phyloP scores from a whole-genome alignment of 305 asterid species.

The Fraxinus nigra region DNA sequence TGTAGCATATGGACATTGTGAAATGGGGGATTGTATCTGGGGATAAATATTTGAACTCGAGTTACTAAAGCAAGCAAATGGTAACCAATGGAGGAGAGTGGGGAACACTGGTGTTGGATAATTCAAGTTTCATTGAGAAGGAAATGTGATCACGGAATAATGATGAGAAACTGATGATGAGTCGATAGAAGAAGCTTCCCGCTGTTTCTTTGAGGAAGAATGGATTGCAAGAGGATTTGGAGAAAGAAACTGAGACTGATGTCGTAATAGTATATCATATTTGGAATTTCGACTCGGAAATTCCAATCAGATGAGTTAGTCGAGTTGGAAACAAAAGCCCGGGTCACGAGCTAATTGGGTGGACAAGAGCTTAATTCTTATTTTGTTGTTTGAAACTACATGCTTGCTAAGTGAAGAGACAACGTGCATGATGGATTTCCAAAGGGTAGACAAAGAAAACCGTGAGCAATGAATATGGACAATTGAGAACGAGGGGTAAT shows the following conservation, averaged over 20 bases:
- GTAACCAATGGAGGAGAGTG: neutral
- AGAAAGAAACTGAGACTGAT: neutral
- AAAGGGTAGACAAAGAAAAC: too few species aligned
- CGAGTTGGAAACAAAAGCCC: too few species aligned
- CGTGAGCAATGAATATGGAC: too few species aligned
- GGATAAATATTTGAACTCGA: neutral
- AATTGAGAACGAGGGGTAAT: too few species aligned
- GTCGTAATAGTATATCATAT: neutral
- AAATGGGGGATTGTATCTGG: neutral
- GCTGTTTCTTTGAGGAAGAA: neutral
- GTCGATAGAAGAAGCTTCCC: neutral
- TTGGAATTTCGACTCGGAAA: too few species aligned
- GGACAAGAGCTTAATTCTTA: too few species aligned
- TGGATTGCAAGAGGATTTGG: neutral
- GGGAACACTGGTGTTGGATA: neutral
- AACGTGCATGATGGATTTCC: too few species aligned
- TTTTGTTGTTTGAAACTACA: too few species aligned
- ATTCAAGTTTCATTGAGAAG: neutral
- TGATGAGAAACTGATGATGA: neutral
- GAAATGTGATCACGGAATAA: neutral
- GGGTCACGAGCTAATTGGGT: too few species aligned
- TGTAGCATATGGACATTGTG: neutral
- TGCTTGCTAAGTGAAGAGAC: too few species aligned
- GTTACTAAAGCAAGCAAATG: neutral
- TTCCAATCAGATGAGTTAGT: too few species aligned